These are phyloP conservation scores for Paratrypanosoma confusum DNA, from an alignment of 208 protist genomes.

Conservation along the genomic window DNA sequence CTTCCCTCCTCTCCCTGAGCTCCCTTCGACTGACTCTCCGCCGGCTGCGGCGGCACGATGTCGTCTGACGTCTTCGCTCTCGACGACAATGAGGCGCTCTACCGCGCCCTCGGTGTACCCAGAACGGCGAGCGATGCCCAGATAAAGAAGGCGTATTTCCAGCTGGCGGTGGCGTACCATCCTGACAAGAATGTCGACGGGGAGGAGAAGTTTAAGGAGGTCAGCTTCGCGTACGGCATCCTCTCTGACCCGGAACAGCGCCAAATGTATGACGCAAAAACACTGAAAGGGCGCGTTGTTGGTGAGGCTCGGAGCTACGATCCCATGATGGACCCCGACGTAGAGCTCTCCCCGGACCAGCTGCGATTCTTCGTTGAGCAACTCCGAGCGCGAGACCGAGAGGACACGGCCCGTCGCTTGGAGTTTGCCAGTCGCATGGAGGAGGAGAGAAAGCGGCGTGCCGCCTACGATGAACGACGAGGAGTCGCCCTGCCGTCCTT, in stretches of 20 bases:
- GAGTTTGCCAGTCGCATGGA: constrained; percentile 65
- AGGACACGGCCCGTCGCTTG: constrained; percentile 19
- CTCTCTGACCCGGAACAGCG: constrained; percentile 70
- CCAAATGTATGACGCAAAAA: constrained; percentile 59
- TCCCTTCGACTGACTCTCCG: no score
- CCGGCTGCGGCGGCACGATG: no score
- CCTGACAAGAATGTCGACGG: constrained; percentile 84
- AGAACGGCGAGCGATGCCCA: constrained; percentile 46
- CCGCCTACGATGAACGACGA: constrained; percentile 75
- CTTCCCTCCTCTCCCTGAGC: no score
- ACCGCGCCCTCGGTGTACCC: constrained; percentile 64
- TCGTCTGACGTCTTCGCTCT: constrained; percentile 58
- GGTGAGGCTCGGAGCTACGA: constrained; percentile 49
- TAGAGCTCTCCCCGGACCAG: constrained; percentile 64
- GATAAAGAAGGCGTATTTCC: constrained; percentile 79
- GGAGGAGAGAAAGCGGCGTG: constrained; percentile 70
- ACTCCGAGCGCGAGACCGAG: constrained; percentile 30
- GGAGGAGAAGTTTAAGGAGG: constrained; percentile 71
- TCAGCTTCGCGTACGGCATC: constrained; percentile 76
- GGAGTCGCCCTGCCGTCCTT: no score
- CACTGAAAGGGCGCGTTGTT: constrained; percentile 50
- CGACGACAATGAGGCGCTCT: constrained; percentile 57
- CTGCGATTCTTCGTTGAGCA: constrained; percentile 74
- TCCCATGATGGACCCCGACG: constrained; percentile 71
- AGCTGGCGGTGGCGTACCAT: constrained; percentile 79